Evolutionary conservation across 2,329 filamentous ascomycete species (phyloP), one percentile per base, ranked within the genome.

Genomic region (Clonostachys sp.): DNA sequence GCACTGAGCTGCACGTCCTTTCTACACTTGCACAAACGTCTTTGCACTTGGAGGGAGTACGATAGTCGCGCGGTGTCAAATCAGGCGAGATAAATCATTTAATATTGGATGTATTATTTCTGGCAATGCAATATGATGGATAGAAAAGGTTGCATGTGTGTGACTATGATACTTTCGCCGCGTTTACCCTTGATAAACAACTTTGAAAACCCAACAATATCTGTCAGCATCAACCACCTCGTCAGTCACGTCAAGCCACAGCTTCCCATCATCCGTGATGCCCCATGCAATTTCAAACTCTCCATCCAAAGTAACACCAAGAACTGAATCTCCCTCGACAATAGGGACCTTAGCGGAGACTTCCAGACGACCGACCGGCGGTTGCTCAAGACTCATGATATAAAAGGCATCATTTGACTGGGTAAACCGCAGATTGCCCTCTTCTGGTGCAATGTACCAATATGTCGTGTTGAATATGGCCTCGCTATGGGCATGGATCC

Each of bases 391-490:
- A 3, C 69, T 67, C 13, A 72, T 51, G 36, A 80, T 64, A 52
- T 80, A 81, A 50, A 81, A 81, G 0, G 78, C 76, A 9, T 76
- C 69, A 2, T 62, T 49, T 0, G 69, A 79, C 53, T 72, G 70
- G 5, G 78, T 80, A 53, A 80, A 81, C 5, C 78, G 60, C 0
- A 80, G 56, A 7, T 70, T 59, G 2, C 60, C 62, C 0, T 69
- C 68, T 43, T 75, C 72, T 14, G 69, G 61, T 0, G 74, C 66
- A 3, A 75, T 59, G 51, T 72, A 70, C 74, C 75, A 79, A 55
- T 78, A 80, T 2, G 71, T 78, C 5, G 79, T 82, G 47, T 77
- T 75, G 56, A 75, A 82, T 17, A 83, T 70, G 3, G 77, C 77
- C 55, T 82, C 77, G 3, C 49, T 70, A 55, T 83, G 77, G 1